These are phyloP conservation scores for Serendipita sp. DNA, from an alignment of 768 basidiomycete genomes.

Conservation along the genomic window DNA sequence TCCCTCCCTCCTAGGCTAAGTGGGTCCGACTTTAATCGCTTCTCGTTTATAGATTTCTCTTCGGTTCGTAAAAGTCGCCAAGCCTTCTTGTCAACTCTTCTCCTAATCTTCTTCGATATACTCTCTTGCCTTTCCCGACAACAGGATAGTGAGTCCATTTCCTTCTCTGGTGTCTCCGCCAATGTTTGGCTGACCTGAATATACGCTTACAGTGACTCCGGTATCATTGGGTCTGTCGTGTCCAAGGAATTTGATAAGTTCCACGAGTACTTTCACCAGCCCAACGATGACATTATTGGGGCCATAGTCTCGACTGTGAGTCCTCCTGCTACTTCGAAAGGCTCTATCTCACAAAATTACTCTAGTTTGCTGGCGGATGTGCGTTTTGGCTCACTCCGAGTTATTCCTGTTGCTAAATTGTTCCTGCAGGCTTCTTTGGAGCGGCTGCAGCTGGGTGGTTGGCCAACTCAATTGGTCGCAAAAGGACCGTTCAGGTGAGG, in stretches of 20 bases:
- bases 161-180: not conserved
- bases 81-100: not conserved
- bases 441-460: slow-evolving; percentile 36
- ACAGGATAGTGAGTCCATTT: not conserved
- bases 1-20: not conserved
- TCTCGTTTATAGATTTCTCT: slow-evolving; percentile 29
- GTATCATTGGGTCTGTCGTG: slow-evolving; percentile 46
- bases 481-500: slow-evolving; percentile 36
- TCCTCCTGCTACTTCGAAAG: slow-evolving; percentile 16
- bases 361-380: slow-evolving; percentile 26
- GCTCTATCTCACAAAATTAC: not conserved
- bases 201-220: slow-evolving; percentile 27
- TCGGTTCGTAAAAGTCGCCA: slow-evolving; percentile 25
- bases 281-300: slow-evolving; percentile 30
- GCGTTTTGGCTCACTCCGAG: not conserved
- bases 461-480: slow-evolving; percentile 27
- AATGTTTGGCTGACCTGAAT: slow-evolving; percentile 31
- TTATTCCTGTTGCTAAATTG: not conserved
- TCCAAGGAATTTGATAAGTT: slow-evolving; percentile 33
- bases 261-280: slow-evolving; percentile 31
- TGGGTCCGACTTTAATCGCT: too few species aligned
- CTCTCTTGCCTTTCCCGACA: not conserved
- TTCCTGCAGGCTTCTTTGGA: slow-evolving; percentile 29
- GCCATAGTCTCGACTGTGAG: slow-evolving; percentile 49
- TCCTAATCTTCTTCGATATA: not conserved